Evolutionary conservation across 208 protist species (phyloP), one percentile per base, ranked within the genome.

Genomic region (Leishmania arabica): DNA sequence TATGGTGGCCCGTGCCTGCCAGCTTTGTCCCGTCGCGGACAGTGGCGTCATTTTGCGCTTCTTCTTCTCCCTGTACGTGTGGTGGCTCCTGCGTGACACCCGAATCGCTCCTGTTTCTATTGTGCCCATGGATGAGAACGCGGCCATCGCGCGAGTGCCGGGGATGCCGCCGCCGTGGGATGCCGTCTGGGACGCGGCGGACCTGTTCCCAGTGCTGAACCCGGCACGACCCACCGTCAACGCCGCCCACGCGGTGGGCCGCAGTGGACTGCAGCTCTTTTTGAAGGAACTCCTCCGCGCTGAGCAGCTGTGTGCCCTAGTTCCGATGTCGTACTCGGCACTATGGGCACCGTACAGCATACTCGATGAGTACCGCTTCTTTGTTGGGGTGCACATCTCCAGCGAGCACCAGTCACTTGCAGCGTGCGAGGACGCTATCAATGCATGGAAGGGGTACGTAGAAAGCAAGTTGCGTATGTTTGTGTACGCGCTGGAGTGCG

Each of bases 211-310:
- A 17, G 92, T 99, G 60, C 92, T 99, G 42, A 99, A 99, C 77
- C 99, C 99, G 5, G 95, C 97, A 6, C 99, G 99, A 75, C 99
- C 99, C 37, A 95, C 89, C 49, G 98, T 99, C 82, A 99, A 99
- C 84, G 94, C 98, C 9, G 98, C 95, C 0, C 95, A 98, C 84
- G 99, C 79, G 51, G 89, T 98, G 21, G 93, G 93, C 31, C 91
- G 91, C 17, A 91, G 86, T 78, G 91, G 91, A 3, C 84, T 96
- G 56, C 74, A 87, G 54, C 83, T 88, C 34, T 93, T 98, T 76
- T 91, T 89, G 77, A 42, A 54, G 3, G 95, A 98, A 83, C 56
- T 96, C 21, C 79, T 84, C 40, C 91, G 90, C 7, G 93, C 88
- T 5, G 74, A 91, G 42, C 62, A 45, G 17, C 65, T 95, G 27